Conservation (phyloP, 495 filamentous ascomycete species). For the Apodospora peruviana region DNA sequence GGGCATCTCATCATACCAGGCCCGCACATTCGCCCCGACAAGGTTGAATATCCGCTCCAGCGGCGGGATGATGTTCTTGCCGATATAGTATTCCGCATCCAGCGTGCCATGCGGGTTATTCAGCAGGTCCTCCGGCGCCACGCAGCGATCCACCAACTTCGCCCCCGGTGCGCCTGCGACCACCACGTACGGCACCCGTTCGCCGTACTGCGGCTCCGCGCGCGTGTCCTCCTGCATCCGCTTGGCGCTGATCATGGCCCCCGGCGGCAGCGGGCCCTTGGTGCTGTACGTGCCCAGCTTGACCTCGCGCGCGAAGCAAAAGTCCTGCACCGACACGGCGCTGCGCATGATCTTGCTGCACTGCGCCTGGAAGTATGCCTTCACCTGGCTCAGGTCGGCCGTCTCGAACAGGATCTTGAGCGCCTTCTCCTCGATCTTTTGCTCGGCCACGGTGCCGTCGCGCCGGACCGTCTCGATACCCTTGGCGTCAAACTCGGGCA, state of each 20-base stretch:
- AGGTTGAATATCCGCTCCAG: constrained; percentile 96
- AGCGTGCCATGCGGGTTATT: constrained; percentile 69
- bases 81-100: constrained; percentile 96
- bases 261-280: constrained; percentile 66
- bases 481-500: constrained; percentile 95
- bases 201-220: constrained; percentile 89
- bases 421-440: constrained; percentile 95
- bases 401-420: constrained; percentile 82
- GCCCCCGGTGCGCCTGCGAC: constrained; percentile 82
- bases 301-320: constrained; percentile 90
- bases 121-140: constrained; percentile 79
- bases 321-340: constrained; percentile 85
- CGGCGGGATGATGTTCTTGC: constrained; percentile 90
- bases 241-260: constrained; percentile 77
- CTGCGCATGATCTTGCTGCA: constrained; percentile 92
- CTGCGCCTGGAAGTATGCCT: constrained; percentile 83
- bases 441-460: constrained; percentile 91
- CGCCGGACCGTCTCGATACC: constrained; percentile 95
- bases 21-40: constrained; percentile 83
- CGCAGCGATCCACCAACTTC: constrained; percentile 81
- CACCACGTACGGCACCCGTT: constrained; percentile 92
- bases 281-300: constrained; percentile 86
- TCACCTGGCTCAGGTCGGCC: constrained; percentile 82
- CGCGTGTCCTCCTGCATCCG: constrained; percentile 82
- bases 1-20: constrained; percentile 97